Base-by-base conservation (phyloP, 345 rosid species). In the Moringa oleifera region DNA sequence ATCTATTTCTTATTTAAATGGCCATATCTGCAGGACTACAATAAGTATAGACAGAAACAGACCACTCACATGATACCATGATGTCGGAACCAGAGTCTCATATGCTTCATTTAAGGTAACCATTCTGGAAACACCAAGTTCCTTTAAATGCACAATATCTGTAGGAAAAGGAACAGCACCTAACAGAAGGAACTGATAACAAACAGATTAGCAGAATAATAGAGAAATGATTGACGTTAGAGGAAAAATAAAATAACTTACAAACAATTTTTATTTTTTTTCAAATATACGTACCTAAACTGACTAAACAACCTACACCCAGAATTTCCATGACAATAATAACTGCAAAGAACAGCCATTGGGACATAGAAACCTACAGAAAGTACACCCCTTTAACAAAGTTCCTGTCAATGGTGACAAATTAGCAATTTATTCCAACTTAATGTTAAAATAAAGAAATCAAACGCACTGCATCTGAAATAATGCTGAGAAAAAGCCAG, bases 111-210 rank as follows among this genome's bases (percentile, higher is more conserved):
- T 83, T 36, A 80, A 72, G 20, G 87, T 80, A 17, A 83, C 74
- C 9, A 83, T 85, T 23, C 75, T 82, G 57, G 73, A 63, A 36
- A 83, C 87, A 36, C 87, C 87, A 45, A 80, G 77, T 62, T 73
- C 67, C 73, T 74, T 78, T 71, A 83, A 62, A 20, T 61, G 72
- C 16, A 76, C 77, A 54, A 81, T 79, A 64, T 81, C 78, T 19
- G 67, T 37, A n/a, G 80, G 85, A 63, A 78, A 81, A 0, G 85
- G 85, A 59, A 81, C 85, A 10, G 83, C 83, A 49, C 85, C 85
- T 37, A 81, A 55, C 68, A 78, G 46, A 49, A 81, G 25, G 65
- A 64, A 60, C 85, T 75, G 79, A 53, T 64, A 46, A 13, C 33
- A 45, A 63, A 55, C 31, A 22, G 19, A 53, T 52, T 18, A 20